Conservation (phyloP, 2,329 filamentous ascomycete species). For the Clarireedia sp. region DNA sequence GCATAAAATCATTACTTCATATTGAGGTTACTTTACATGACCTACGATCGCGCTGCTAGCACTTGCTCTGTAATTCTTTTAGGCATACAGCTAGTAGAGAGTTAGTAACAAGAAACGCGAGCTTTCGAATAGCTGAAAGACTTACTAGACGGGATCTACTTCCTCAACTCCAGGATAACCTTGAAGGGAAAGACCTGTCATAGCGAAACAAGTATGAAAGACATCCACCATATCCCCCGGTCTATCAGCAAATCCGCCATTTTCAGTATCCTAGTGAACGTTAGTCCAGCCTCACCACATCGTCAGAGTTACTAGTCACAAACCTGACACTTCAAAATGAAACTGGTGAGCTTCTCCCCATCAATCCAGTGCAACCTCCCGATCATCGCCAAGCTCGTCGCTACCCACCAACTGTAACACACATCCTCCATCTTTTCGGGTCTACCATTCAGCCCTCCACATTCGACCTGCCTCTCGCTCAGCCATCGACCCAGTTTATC, state of each 20-base stretch:
- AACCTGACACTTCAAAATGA: slow-evolving; percentile 80
- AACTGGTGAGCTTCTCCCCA: slow-evolving; percentile 64
- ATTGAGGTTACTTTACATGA: neutral
- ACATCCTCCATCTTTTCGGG: slow-evolving; percentile 96
- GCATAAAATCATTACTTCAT: neutral
- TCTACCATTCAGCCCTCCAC: slow-evolving; percentile 84
- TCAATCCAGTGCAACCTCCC: slow-evolving; percentile 89
- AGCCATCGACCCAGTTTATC: slow-evolving; percentile 84
- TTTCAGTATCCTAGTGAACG: slow-evolving; percentile 73
- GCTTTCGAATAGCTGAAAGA: neutral
- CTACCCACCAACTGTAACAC: slow-evolving; percentile 99
- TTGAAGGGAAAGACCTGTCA: slow-evolving; percentile 81
- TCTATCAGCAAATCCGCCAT: slow-evolving; percentile 80
- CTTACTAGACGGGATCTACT: slow-evolving; percentile 82
- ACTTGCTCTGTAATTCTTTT: slow-evolving; percentile 55
- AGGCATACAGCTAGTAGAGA: slow-evolving; percentile 55
- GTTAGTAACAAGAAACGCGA: slow-evolving; percentile 12
- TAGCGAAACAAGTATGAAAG: slow-evolving; percentile 86
- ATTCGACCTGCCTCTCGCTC: slow-evolving; percentile 81
- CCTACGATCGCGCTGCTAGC: slow-evolving; percentile 34
- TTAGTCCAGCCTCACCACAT: slow-evolving; percentile 50
- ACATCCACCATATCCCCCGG: slow-evolving; percentile 96
- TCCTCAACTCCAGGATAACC: slow-evolving; percentile 67
- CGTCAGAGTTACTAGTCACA: slow-evolving; percentile 37
- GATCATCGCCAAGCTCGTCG: slow-evolving; percentile 87